Evolutionary conservation across 306 rosid species (phyloP).

Genomic region (Crataegus laevigata): DNA sequence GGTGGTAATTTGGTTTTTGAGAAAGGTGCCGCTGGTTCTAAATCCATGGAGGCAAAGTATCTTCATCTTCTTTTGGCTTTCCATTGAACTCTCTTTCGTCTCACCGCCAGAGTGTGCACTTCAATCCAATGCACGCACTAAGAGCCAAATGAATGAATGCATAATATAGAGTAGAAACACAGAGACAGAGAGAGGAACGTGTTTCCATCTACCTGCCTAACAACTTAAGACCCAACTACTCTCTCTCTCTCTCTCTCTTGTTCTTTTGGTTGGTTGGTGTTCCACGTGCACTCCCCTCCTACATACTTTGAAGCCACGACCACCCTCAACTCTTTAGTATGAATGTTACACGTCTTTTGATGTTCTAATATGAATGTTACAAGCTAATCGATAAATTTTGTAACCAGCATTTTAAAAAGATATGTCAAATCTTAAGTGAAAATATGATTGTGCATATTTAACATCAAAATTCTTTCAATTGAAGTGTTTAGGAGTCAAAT

Average conservation of each 20-base stretch:
- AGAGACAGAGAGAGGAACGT: neutral
- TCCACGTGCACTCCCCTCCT: slow-evolving; percentile 7
- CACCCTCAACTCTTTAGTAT: too few species aligned
- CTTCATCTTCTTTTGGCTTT: slow-evolving; percentile 31
- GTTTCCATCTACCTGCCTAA: neutral
- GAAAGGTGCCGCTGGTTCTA: slow-evolving; percentile 75
- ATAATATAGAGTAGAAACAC: neutral
- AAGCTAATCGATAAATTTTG: too few species aligned
- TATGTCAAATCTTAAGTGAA: too few species aligned
- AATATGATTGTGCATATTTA: too few species aligned
- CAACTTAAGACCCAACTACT: neutral
- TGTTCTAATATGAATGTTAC: too few species aligned
- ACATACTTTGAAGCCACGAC: too few species aligned
- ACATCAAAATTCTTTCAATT: too few species aligned
- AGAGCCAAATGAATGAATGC: too few species aligned
- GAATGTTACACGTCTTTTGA: too few species aligned
- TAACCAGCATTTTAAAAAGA: too few species aligned
- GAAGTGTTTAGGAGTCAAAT: too few species aligned
- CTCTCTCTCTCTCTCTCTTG: neutral
- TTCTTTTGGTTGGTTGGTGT: slow-evolving; percentile 1
- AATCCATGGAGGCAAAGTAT: slow-evolving; percentile 87
- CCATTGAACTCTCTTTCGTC: slow-evolving; percentile 1
- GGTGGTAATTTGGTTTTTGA: slow-evolving; percentile 65
- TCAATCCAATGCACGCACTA: too few species aligned
- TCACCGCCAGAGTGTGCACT: neutral